These are phyloP conservation scores for Ogataea hybrid DNA, from an alignment of 1,139 yeast genomes.

Conservation along the genomic window DNA sequence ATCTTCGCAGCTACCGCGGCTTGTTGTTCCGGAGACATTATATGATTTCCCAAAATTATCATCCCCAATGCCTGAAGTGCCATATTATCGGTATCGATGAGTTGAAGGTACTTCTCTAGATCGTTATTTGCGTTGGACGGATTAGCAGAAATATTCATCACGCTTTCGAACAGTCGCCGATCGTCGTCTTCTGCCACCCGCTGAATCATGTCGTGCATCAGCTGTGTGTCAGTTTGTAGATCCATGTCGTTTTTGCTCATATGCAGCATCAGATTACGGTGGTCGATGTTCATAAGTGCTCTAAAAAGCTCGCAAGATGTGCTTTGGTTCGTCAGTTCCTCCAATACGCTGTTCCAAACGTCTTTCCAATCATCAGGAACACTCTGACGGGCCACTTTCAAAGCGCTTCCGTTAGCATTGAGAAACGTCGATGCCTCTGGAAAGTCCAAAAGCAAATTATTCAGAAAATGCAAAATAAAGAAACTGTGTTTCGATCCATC, in stretches of 20 bases:
- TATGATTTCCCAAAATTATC: slow-evolving; percentile 18
- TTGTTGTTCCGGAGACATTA: slow-evolving; percentile 10
- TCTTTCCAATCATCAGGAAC: slow-evolving; percentile 1
- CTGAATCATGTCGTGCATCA: slow-evolving; percentile 2
- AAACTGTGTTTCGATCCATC: background rate
- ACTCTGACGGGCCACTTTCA: background rate
- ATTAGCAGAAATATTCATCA: slow-evolving; percentile 15
- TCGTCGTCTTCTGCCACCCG: background rate
- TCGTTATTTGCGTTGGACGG: slow-evolving; percentile 9
- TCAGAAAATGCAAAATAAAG: slow-evolving; percentile 15
- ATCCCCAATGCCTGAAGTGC: slow-evolving; percentile 10
- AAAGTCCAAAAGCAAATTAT: slow-evolving; percentile 14
- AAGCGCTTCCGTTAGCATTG: background rate
- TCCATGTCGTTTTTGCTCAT: slow-evolving; percentile 8
- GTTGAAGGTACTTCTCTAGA: slow-evolving; percentile 4
- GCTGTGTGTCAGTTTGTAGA: slow-evolving; percentile 4
- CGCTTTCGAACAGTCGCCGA: slow-evolving; percentile 3
- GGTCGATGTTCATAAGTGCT: background rate
- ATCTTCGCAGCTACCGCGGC: background rate
- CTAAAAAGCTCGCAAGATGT: background rate
- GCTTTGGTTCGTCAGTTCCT: slow-evolving; percentile 6
- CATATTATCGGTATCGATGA: background rate
- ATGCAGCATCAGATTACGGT: background rate
- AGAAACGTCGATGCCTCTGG: slow-evolving; percentile 2
- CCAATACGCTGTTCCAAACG: slow-evolving; percentile 5